A percentile compares a stretch with the other conserved stretches of the same genome.
phyloP scores from a whole-genome alignment of 2,329 filamentous ascomycete species.

The Sodiomyces alkalinus region DNA sequence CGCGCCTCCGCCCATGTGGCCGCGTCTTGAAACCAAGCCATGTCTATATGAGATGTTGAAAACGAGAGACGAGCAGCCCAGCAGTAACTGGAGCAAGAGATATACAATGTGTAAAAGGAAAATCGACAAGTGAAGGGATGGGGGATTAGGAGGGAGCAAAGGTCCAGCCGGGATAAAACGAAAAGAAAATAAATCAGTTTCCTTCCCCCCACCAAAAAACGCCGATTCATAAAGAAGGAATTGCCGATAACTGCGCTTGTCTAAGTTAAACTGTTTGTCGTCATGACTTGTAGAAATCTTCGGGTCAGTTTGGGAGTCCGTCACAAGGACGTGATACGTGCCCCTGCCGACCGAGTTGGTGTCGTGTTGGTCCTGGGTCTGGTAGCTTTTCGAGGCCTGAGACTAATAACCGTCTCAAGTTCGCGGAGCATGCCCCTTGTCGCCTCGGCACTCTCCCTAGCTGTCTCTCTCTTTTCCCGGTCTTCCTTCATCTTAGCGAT shows the following conservation, averaged over 20 bases:
- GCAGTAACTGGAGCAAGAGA: not conserved
- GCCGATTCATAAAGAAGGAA: not conserved
- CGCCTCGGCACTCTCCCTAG: slow-evolving; percentile 62
- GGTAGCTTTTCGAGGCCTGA: slow-evolving; percentile 28
- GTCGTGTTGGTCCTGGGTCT: slow-evolving; percentile 20
- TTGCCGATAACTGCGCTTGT: not conserved
- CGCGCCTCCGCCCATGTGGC: too few relatives aligned
- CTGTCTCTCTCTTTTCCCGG: slow-evolving; percentile 54
- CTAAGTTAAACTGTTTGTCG: too few relatives aligned
- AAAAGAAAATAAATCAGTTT: too few relatives aligned
- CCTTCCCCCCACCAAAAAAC: not conserved
- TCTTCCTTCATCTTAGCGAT: slow-evolving; percentile 82
- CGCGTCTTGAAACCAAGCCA: not conserved
- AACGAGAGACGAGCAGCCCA: not conserved
- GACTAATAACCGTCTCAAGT: slow-evolving; percentile 73
- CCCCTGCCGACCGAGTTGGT: slow-evolving; percentile 17
- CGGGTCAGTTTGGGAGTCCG: not conserved
- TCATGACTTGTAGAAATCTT: too few relatives aligned
- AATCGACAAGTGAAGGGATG: not conserved
- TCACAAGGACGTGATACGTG: slow-evolving; percentile 29
- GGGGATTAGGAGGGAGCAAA: not conserved
- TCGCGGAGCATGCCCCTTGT: slow-evolving; percentile 85
- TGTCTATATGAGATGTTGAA: not conserved
- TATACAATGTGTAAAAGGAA: too few relatives aligned
- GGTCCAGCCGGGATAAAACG: too few relatives aligned